Base-by-base conservation (phyloP, 495 filamentous ascomycete species). In the Tetracladium setigerum region DNA sequence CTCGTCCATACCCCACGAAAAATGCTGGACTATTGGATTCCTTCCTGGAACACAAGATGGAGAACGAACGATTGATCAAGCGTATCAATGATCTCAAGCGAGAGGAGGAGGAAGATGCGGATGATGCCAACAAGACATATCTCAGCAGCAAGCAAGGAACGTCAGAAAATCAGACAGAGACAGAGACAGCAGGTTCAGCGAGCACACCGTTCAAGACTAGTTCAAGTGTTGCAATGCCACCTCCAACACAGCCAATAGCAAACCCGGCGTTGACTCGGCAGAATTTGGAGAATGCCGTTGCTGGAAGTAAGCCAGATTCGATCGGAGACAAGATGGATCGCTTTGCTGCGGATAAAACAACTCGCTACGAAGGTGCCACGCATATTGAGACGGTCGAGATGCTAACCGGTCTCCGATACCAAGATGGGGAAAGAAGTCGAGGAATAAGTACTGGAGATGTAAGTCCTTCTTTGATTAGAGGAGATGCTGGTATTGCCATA, bases 1-100 rank as follows among this genome's bases (percentile, higher is more conserved):
- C 88, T 18, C 76, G 92, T 16, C 92, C 89, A 9, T 95, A 96
- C 63, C 89, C 89, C 6, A 92, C 84, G 39, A 88, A 84, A 61
- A 92, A 89, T 58, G 81, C 87, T 0, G 79, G 76, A 9, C 70
- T 95, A 7, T 66, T 98, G 41, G 89, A 98, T 63, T 94, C 91
- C 0, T 96, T 95, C 52, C 71, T 98, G 12, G 92, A 98, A 63
- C 91, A 96, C 66, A 96, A 96, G 64, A 89, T 97, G 40, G 92
- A 97, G 63, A 96, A 98, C 56, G 89, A 95, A 64, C 79, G 92
- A 14, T 64, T 98, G 33, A 78, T 74, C 47, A 85, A 86, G 52
- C 80, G 86, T 30, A 95, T 98, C 49, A 79, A 81, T 12, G 89
- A 95, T 58, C 73, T 98, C 34, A 83, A 82, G 54, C 73, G 78